Evolutionary conservation across 495 filamentous ascomycete species (phyloP).

Genomic region (Margaritispora aquatica): DNA sequence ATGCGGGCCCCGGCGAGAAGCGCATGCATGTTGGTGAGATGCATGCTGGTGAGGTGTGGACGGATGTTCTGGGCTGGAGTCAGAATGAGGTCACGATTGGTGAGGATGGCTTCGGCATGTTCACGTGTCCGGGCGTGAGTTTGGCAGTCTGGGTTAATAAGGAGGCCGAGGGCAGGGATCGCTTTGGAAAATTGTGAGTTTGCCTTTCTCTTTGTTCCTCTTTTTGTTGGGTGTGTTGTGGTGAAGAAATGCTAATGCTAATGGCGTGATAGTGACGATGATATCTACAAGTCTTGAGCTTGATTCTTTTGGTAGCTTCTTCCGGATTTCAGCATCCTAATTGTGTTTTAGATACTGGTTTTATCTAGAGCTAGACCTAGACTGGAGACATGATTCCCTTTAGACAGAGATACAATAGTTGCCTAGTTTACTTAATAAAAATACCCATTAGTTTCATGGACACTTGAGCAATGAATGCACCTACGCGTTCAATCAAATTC

Average conservation of each 20-base stretch:
- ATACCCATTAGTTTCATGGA: too few relatives aligned
- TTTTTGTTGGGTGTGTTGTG: too few relatives aligned
- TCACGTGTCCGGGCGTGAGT: conserved; percentile 45
- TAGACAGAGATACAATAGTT: not conserved
- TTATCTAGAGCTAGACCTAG: not conserved
- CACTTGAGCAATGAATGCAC: too few relatives aligned
- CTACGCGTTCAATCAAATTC: too few relatives aligned
- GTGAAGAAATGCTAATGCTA: conserved; percentile 11
- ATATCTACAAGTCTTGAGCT: conserved; percentile 28
- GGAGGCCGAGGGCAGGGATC: conserved; percentile 44
- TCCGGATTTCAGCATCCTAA: not conserved
- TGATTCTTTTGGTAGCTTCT: not conserved
- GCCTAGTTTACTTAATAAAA: not conserved
- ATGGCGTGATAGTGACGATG: conserved; percentile 23
- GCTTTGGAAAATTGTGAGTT: conserved; percentile 38
- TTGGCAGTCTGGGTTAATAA: conserved; percentile 57
- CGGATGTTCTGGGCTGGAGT: conserved; percentile 50
- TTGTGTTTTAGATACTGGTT: not conserved
- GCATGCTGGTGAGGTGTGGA: conserved; percentile 54
- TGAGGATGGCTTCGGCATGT: conserved; percentile 47
- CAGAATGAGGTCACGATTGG: conserved; percentile 42
- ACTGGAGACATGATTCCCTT: not conserved
- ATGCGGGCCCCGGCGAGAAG: conserved; percentile 42
- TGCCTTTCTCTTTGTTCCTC: not conserved
- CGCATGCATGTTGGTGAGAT: conserved; percentile 55